phyloP scores from a whole-genome alignment of 257 asterid genomes.

The Lavandula angustifolia region DNA sequence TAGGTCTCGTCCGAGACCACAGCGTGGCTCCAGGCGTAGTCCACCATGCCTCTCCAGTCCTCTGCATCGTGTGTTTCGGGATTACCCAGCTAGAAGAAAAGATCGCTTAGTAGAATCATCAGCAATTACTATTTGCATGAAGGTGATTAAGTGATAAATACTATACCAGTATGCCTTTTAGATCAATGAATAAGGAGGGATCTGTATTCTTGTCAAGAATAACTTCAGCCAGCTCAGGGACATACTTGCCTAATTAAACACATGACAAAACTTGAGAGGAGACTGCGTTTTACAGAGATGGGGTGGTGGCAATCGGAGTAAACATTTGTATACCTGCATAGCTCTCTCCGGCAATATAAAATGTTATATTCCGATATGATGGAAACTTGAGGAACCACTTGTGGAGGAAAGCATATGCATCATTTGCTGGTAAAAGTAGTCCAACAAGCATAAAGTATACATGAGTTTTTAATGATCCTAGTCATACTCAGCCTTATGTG shows the following conservation, averaged over 20 bases:
- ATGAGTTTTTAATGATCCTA: constrained; percentile 19
- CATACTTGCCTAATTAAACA: constrained; percentile 59
- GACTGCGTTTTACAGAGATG: not conserved
- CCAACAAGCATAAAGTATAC: constrained; percentile 19
- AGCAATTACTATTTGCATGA: not conserved
- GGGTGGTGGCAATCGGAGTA: not conserved
- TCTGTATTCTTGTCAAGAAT: constrained; percentile 66
- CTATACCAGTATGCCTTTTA: constrained; percentile 78
- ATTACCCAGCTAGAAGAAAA: constrained; percentile 66
- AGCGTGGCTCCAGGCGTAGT: constrained; percentile 97
- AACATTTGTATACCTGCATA: constrained; percentile 61
- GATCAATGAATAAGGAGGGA: constrained; percentile 67
- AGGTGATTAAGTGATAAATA: constrained; percentile 6
- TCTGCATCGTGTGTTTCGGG: constrained; percentile 84
- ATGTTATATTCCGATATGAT: constrained; percentile 50
- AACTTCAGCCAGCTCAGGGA: constrained; percentile 87
- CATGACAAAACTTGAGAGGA: not conserved
- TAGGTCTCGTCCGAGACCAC: constrained; percentile 92
- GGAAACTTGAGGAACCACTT: constrained; percentile 89
- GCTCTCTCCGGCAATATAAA: constrained; percentile 91
- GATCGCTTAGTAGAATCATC: not conserved
- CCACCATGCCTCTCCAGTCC: constrained; percentile 91
- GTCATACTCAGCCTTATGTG: constrained; percentile 15
- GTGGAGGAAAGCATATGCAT: constrained; percentile 77
- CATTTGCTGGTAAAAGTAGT: constrained; percentile 56